Conservation (phyloP, 2,329 filamentous ascomycete species). For the Hymenoscyphus occultus region DNA sequence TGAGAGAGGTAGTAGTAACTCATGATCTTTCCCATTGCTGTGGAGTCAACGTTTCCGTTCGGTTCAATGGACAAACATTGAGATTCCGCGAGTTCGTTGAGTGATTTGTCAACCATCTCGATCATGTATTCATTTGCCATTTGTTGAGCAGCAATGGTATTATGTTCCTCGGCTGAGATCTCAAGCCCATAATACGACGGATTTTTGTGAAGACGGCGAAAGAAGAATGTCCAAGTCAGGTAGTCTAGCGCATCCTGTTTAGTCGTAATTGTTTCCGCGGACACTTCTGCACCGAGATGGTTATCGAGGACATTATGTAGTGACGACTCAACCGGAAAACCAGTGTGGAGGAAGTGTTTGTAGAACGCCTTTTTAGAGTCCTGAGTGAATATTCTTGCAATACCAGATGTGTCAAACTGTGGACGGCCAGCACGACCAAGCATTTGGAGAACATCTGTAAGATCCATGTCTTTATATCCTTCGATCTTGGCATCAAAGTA, state of each 20-base stretch:
- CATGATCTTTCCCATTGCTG: constrained; percentile 95
- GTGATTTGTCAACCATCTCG: constrained; percentile 81
- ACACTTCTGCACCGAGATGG: constrained; percentile 92
- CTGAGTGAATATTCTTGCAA: constrained; percentile 95
- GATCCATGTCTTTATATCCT: constrained; percentile 97
- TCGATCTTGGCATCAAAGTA: constrained; percentile 98
- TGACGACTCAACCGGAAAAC: constrained; percentile 95
- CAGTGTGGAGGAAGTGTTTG: constrained; percentile 97
- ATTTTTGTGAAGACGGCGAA: constrained; percentile 94
- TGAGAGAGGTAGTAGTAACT: constrained; percentile 98
- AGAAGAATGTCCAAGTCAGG: constrained; percentile 99
- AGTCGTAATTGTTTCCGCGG: constrained; percentile 84
- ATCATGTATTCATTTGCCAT: constrained; percentile 94
- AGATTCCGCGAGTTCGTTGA: constrained; percentile 77
- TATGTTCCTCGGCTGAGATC: constrained; percentile 89
- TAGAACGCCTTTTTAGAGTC: constrained; percentile 99
- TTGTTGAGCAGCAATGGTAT: constrained; percentile 78
- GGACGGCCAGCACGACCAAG: constrained; percentile 90
- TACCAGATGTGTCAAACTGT: constrained; percentile 93
- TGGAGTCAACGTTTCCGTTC: constrained; percentile 86
- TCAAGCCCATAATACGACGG: constrained; percentile 96
- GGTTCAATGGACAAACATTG: constrained; percentile 79
- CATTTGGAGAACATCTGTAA: constrained; percentile 98
- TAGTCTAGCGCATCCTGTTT: constrained; percentile 98
- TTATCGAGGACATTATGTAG: constrained; percentile 96